Conservation (phyloP, 2,329 filamentous ascomycete species). For the Fusarium sp. region DNA sequence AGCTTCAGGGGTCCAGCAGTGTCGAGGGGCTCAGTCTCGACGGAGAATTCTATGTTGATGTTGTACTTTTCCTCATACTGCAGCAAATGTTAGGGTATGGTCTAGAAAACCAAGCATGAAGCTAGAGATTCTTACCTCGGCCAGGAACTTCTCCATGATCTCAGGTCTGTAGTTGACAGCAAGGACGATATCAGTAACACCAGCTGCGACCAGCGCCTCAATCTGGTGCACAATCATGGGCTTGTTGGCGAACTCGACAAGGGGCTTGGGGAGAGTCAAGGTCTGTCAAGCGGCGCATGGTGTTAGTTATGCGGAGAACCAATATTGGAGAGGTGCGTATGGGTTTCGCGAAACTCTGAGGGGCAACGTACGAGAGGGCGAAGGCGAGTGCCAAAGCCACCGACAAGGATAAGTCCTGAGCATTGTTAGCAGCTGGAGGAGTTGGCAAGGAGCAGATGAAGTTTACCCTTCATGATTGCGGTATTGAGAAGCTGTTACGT, state of each 20-base stretch:
- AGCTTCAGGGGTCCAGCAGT: constrained; percentile 96
- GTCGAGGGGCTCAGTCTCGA: constrained; percentile 94
- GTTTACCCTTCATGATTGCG: constrained; percentile 53
- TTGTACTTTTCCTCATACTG: constrained; percentile 92
- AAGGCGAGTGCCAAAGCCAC: constrained; percentile 97
- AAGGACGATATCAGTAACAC: constrained; percentile 96
- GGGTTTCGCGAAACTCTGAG: constrained; percentile 25
- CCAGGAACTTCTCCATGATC: constrained; percentile 93
- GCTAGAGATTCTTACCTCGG: constrained; percentile 71
- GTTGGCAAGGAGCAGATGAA: not conserved
- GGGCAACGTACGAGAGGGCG: constrained; percentile 83
- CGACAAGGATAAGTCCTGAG: constrained; percentile 97
- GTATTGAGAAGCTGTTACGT: constrained; percentile 35
- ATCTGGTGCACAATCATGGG: constrained; percentile 99
- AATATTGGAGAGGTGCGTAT: constrained; percentile 14
- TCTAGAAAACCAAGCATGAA: not conserved
- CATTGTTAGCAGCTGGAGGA: constrained; percentile 31
- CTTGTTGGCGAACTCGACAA: constrained; percentile 98
- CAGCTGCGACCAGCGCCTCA: constrained; percentile 90
- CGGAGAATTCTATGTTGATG: constrained; percentile 96
- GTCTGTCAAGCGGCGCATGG: constrained; percentile 67
- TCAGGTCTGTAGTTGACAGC: constrained; percentile 99
- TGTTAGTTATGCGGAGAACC: constrained; percentile 34
- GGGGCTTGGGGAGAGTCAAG: constrained; percentile 94
- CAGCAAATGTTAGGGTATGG: constrained; percentile 11